Evolutionary conservation across 129 eudicot species (phyloP), one percentile per base, ranked within the genome.

Genomic region (Gnaphalium uliginosum): DNA sequence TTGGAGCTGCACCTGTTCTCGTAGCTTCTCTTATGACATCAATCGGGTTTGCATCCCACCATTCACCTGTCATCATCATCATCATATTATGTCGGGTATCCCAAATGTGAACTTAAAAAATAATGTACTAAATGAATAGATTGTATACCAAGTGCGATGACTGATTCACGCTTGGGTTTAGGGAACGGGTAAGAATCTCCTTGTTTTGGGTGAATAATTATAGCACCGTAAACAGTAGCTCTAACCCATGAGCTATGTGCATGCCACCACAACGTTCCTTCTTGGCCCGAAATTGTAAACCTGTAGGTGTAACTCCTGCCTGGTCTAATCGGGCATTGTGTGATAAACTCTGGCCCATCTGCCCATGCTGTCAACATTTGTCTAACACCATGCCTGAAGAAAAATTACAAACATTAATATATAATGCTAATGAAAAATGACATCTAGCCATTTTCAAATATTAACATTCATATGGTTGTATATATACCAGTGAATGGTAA

Each of bases 221-320:
- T 60, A 73, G 96, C 90, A 68, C 99, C 97, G 66, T 94, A 94
- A 41, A 94, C 96, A 2, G 99, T 94, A 73, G 99, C 97, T 76
- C 99, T 80, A 61, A 90, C 75, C 97, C 97, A 94, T 22, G 99
- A 93, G 79, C 98, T 93, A 78, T 93, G 98, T 15, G 96, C 98
- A 59, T 94, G 97, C 99, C 99, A 94, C 99, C 99, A 93, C 0
- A 93, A 79, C 6, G 98, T 94, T 37, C 99, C 99, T 86, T 90
- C 96, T 75, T 94, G 97, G 26, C 97, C 97, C 56, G 83, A 82
- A 72, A 94, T 91, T 18, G 86, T 90, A 57, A 90, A 94, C 51
- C 91, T 69, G 69, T 94, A 94, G 0, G 96, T 94, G 89, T 94
- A 94, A 75, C 94, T 94, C 29, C 80, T 87, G 57, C 99, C 99